phyloP scores from a whole-genome alignment of 345 rosid genomes.

The Excoecaria cochinchinensis region DNA sequence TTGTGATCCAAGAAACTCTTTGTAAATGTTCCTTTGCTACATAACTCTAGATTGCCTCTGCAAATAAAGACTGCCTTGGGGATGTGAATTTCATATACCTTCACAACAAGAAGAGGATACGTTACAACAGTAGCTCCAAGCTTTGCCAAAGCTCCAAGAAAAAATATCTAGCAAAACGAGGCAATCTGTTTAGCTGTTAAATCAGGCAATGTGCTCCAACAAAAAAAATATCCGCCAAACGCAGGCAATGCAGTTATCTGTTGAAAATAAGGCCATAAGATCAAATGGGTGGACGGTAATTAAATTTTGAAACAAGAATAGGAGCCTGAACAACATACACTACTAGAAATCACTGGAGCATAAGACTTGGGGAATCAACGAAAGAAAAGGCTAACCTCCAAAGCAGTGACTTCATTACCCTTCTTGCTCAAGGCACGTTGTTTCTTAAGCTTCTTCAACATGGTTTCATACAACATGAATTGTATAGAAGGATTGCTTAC shows the following conservation, averaged over 20 bases:
- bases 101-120: conserved; percentile 92
- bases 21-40: not conserved
- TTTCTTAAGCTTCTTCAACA: conserved; percentile 80
- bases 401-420: conserved; percentile 58
- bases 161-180: conserved; percentile 59
- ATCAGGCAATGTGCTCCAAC: conserved; percentile 56
- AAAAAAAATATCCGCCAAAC: conserved; percentile 61
- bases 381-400: conserved; percentile 57
- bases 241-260: conserved; percentile 11
- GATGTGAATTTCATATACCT: conserved; percentile 40
- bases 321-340: not conserved
- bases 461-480: conserved; percentile 93
- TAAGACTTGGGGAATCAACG: not conserved
- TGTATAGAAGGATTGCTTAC: conserved; percentile 98
- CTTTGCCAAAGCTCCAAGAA: conserved; percentile 96
- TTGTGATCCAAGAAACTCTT: too few species aligned
- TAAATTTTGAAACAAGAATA: not conserved
- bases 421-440: conserved; percentile 45
- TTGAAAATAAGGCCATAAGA: conserved; percentile 1
- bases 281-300: not conserved
- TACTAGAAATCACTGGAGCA: not conserved
- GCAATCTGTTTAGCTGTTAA: not conserved
- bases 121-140: conserved; percentile 95
- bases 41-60: not conserved
- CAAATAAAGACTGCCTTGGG: conserved; percentile 2